Evolutionary conservation across 1,284 basidiomycete species (phyloP).

Genomic region (Melampsora americana): DNA sequence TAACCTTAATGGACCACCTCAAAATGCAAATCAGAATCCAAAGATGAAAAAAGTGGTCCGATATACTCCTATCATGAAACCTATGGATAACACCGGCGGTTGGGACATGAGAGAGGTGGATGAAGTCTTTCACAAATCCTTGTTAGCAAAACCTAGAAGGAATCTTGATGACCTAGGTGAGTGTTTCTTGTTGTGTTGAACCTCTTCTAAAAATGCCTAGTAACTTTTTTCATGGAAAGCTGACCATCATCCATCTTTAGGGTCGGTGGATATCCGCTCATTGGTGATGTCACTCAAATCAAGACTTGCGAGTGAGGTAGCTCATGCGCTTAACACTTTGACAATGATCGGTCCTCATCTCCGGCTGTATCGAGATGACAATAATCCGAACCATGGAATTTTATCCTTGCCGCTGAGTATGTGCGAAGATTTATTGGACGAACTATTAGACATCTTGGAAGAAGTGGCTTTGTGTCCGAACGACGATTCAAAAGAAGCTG

Average conservation of each 20-base stretch:
- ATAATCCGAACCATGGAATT: constrained; percentile 59
- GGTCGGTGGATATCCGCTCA: constrained; percentile 79
- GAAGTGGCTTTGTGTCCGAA: constrained; percentile 57
- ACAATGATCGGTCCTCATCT: constrained; percentile 77
- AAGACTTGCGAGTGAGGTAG: constrained; percentile 74
- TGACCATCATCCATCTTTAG: constrained; percentile 48
- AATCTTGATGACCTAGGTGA: constrained; percentile 71
- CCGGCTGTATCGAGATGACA: constrained; percentile 57
- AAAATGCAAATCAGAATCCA: constrained; percentile 15
- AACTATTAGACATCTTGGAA: constrained; percentile 79
- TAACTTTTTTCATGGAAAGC: not conserved
- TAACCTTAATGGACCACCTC: constrained; percentile 3
- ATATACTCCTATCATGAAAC: constrained; percentile 77
- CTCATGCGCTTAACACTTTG: constrained; percentile 84
- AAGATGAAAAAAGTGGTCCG: constrained; percentile 74
- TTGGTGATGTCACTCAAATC: constrained; percentile 86
- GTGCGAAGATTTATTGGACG: constrained; percentile 78
- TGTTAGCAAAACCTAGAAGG: constrained; percentile 63
- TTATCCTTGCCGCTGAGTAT: constrained; percentile 67
- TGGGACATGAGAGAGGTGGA: constrained; percentile 74
- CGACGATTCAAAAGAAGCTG: not conserved
- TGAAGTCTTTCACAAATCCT: constrained; percentile 61
- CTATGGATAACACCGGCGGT: constrained; percentile 75
- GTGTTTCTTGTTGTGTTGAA: constrained; percentile 17
- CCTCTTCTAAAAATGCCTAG: not conserved